Evolutionary conservation across 2,329 filamentous ascomycete species (phyloP), one percentile per base, ranked within the genome.

Genomic region (Neonectria faginata): DNA sequence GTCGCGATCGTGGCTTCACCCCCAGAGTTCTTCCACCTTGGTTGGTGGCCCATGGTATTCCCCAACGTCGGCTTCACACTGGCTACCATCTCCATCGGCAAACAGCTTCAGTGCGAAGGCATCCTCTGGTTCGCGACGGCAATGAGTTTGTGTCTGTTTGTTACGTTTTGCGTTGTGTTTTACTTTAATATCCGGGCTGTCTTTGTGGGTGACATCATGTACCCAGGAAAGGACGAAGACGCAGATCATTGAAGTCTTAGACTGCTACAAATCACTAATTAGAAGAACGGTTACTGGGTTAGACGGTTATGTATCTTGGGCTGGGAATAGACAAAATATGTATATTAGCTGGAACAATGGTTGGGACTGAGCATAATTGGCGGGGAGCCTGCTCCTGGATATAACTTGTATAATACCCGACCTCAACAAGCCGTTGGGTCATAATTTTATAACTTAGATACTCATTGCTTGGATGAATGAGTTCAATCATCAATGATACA

Each of bases 41-140:
- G 86, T 1, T 90, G 87, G 87, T 91, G 87, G 85, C 87, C 88
- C 0, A 84, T 87, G 75, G 85, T 89, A 10, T 89, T 89, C 75
- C 87, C 87, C 50, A 89, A 89, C 75, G 85, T 84, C 0, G 87
- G 87, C 4, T 89, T 89, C 70, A 84, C 83, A 4, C 78, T 89
- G 51, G 84, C 84, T 2, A 88, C 86, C 0, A 86, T 88, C 54
- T 78, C 83, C 7, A 84, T 89, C 22, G 84, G 82, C 1, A 81
- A 82, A 5, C 80, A 82, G 39, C 78, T 89, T 8, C 72, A 76
- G 52, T 86, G 80, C 67, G 73, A 81, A 0, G 74, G 76, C 0
- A 79, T 88, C 3, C 70, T 80, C 33, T 86, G 84, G 79, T 77
- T 86, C 2, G 79, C 79, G 0, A 84, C 80, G 0, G 85, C 73